phyloP scores from a whole-genome alignment of 331 rosid genomes.

The Acacia concinna region DNA sequence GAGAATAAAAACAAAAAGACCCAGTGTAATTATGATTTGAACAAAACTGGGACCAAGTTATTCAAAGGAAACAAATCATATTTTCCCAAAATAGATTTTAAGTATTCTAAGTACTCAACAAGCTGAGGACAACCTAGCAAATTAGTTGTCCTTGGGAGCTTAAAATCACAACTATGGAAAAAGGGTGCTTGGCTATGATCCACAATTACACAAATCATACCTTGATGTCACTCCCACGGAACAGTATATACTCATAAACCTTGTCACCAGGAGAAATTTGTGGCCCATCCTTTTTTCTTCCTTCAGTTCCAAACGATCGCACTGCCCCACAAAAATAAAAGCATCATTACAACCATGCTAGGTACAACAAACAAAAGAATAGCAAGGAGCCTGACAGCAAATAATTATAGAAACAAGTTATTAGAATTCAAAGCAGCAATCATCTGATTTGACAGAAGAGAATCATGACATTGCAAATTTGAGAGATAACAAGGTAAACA shows the following conservation, averaged over 20 bases:
- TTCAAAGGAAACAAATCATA: conserved; percentile 5
- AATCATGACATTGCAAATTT: not conserved
- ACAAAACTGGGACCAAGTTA: not conserved
- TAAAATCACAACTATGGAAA: not conserved
- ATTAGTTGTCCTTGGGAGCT: not conserved
- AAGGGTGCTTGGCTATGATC: not conserved
- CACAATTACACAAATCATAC: conserved; percentile 27
- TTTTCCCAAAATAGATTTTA: not conserved
- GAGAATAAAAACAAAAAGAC: not conserved
- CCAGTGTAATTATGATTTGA: not conserved
- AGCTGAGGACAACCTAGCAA: not conserved
- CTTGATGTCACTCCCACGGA: conserved; percentile 78
- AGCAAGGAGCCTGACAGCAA: not conserved
- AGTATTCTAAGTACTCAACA: not conserved
- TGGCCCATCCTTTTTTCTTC: conserved; percentile 71
- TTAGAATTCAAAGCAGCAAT: conserved; percentile 12
- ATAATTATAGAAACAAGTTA: not conserved
- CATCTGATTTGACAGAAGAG: conserved; percentile 1
- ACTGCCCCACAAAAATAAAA: conserved; percentile 37
- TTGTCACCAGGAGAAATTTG: conserved; percentile 67
- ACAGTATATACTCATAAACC: conserved; percentile 67
- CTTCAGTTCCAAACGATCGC: conserved; percentile 72
- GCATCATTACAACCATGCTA: conserved; percentile 4
- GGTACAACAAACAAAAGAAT: conserved; percentile 10
- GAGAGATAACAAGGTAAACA: not conserved